Percentiles rank a stretch among this genome's conserved stretches.
phyloP scores from a whole-genome alignment of 139 green algal genomes.

The Asterochloris sp. region DNA sequence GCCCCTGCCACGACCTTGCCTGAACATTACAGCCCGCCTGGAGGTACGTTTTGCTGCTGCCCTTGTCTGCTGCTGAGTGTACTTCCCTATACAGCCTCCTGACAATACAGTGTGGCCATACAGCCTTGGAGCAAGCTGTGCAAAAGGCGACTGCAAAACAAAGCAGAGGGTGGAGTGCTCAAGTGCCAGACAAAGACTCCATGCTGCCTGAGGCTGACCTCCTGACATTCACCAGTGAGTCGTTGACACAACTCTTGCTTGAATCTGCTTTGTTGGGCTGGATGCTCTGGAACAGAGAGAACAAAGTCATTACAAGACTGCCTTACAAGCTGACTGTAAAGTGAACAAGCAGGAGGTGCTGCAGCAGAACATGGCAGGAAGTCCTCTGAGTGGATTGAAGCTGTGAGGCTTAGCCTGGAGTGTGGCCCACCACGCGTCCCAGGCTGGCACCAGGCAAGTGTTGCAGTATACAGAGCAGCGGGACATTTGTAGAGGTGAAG shows the following conservation, averaged over 20 bases:
- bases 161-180: background rate
- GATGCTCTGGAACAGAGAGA: constrained; percentile 14
- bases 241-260: constrained; percentile 10
- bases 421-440: too few species aligned
- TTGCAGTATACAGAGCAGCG: too few species aligned
- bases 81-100: background rate
- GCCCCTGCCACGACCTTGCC: constrained; percentile 3
- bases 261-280: constrained; percentile 16
- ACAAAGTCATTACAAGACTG: background rate
- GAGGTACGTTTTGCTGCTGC: background rate
- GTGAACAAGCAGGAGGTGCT: background rate
- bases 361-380: too few species aligned
- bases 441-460: too few species aligned
- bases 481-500: too few species aligned
- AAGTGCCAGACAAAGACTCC: background rate
- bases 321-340: background rate
- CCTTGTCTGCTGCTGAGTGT: background rate
- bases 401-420: too few species aligned
- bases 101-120: background rate
- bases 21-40: constrained; percentile 20
- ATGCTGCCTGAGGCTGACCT: constrained; percentile 13
- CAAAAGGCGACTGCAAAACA: constrained; percentile 4
- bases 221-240: background rate
- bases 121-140: constrained; percentile 10
- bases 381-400: too few species aligned